Base-by-base conservation (phyloP, 2,329 filamentous ascomycete species). In the Rhinocladiella similis region DNA sequence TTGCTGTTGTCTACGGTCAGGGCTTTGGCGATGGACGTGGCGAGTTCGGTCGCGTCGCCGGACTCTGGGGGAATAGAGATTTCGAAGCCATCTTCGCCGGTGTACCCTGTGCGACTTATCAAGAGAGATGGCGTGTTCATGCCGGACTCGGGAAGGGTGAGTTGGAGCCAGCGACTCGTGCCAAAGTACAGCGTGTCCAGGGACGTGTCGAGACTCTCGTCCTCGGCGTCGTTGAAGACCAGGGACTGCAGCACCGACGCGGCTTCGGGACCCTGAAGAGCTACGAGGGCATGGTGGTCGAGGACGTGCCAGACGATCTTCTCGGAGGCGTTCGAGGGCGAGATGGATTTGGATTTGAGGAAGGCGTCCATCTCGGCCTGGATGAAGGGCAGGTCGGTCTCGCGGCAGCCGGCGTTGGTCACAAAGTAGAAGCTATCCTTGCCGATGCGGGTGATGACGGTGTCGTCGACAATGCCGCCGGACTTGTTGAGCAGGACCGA, bases 51-150 rank as follows among this genome's bases (percentile, higher is more conserved):
- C 18, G 77, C 77, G 5, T 84, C 80, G 7, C 87, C 85, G 65
- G 86, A 82, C 20, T 80, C 80, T 0, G 83, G 81, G 1, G 88
- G 84, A 66, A 97, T 89, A 39, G 90, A 94, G 68, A 99, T 90
- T 77, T 99, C 94, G 75, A 99, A 99, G 41, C 94, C 94, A 72
- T 99, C 94, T 77, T 99, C 94, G 58, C 94, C 94, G 0, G 94
- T 99, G 78, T 99, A 99, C 3, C 94, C 94, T 46, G 89, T 94
- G 59, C 94, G 85, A 70, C 87, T 92, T 69, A 97, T 86, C 49
- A 97, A 81, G 47, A 94, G 70, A 63, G 80, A 73, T 59, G 80
- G 67, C 59, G 79, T 65, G 19, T 73, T 74, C 59, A 75, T 75
- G 36, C 80, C 81, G 43, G 81, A 82, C 36, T 79, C 74, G 13